phyloP scores from a whole-genome alignment of 1,284 basidiomycete species.

The Puccinia hordei region DNA sequence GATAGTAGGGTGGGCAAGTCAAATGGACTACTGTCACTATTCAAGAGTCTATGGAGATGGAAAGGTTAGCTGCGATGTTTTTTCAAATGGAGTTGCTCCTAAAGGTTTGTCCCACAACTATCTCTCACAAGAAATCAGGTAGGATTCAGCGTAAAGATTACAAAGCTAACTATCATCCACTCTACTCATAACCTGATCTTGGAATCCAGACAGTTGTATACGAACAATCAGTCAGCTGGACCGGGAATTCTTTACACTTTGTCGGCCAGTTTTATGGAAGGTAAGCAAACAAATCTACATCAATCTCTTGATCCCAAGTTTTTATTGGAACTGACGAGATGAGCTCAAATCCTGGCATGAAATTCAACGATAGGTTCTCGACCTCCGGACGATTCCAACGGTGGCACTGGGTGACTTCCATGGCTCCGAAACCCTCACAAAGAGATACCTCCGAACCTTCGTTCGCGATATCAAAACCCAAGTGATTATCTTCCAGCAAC shows the following conservation, averaged over 20 bases:
- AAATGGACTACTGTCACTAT: not conserved
- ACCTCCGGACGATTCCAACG: slow-evolving; percentile 19
- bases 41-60: not conserved
- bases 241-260: not conserved
- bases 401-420: not conserved
- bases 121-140: not conserved
- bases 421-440: not conserved
- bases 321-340: not conserved
- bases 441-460: not conserved
- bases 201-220: slow-evolving; percentile 6
- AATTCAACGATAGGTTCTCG: slow-evolving; percentile 13
- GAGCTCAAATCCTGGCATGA: too few species aligned
- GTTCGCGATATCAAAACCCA: not conserved
- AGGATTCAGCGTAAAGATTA: not conserved
- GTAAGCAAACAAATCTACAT: not conserved
- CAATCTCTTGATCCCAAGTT: not conserved
- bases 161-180: not conserved
- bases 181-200: not conserved
- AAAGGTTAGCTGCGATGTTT: not conserved
- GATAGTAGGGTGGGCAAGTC: not conserved
- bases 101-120: not conserved
- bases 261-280: slow-evolving; percentile 18
- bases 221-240: slow-evolving; percentile 19
- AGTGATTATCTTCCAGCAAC: not conserved
- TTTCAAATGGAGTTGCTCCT: slow-evolving; percentile 14